Base-by-base conservation (phyloP, 306 rosid species). In the Trifolium subterraneum region DNA sequence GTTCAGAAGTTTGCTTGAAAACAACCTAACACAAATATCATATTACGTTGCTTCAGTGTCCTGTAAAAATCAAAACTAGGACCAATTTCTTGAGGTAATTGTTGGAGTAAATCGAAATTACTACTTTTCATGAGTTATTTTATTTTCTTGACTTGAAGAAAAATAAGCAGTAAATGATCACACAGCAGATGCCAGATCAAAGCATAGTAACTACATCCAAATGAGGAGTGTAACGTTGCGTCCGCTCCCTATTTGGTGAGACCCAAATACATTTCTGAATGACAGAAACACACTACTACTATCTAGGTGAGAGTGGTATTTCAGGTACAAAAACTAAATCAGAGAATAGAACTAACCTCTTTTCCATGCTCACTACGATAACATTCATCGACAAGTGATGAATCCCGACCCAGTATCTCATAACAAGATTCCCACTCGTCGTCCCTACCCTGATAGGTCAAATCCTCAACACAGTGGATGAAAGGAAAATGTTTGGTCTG, bases 401-500 rank as follows among this genome's bases (percentile, higher is more conserved):
- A 73, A 87, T 91, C 87, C 84, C 88, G 78, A 29, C 75, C 82
- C 84, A 91, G 75, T 70, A 83, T 87, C 75, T 87, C 79, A 66
- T 79, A 94, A 75, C 97, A 91, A 3, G 87, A 87, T 70, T 87
- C 86, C 96, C 98, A 94, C 73, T 86, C 78, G 12, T 19, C 6
- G 69, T 42, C 58, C 81, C 76, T 83, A 55, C 15, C 60, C 59
- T 83, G 73, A 9, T 58, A n/a, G 50, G 64, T 88, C 70, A 84
- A 33, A 59, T 75, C 65, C 92, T 91, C 96, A 19, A 91, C 72
- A 71, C 97, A 93, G 68, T 84, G 70, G 60, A 91, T 88, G 78
- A 91, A 89, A 68, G 90, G 91, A 83, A 94, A 94, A 77, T 93
- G 88, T 65, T 78, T 83, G 45, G 59, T 79, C 97, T 91, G 94